Evolutionary conservation across 257 asterid genomes (phyloP), one percentile per base, ranked within the genome.

Genomic region (Capsicum rhomboideum): DNA sequence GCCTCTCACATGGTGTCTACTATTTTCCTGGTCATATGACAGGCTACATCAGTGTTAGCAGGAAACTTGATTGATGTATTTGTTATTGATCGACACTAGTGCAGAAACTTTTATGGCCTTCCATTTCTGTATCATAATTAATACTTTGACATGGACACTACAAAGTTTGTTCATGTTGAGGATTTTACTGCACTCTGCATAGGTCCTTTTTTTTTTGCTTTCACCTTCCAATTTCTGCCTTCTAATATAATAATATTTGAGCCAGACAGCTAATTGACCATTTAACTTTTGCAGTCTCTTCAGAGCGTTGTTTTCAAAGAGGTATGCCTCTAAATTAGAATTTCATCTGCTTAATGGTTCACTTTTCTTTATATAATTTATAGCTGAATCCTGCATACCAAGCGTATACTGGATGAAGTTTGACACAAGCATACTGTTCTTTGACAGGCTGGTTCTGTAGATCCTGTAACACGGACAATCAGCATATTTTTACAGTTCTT

Each of bases 231-330:
- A 58, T 3, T 68, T 83, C 90, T 80, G 83, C 83, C 84, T 83
- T 37, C 71, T 84, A 84, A 84, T 63, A 26, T 63, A 26, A 61
- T 63, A 6, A 1, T 80, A 34, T 80, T 59, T 9, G 14, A 49
- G 12, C 40, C 13, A 58, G 58, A 56, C 13, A 21, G 80, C 86
- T 83, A 82, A 84, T 72, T 85, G 52, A 23, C 80, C 58, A 54
- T 84, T 86, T 83, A 16, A 83, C 56, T 84, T 85, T 78, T 89
- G 98, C 98, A 97, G 99, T 95, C 98, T 78, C 90, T 97, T 90
- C 99, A 95, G 87, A 97, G 98, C 85, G 97, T 97, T 53, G 93
- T 95, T 85, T 95, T 97, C 95, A 97, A 94, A 90, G 97, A 97
- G 97, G 99, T 97, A 93, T 53, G 8, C 81, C 69, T 53, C 61